Evolutionary conservation across 2,329 filamentous ascomycete genomes (phyloP), one percentile per base, ranked within the genome.

Genomic region (Ascochyta koolunga): DNA sequence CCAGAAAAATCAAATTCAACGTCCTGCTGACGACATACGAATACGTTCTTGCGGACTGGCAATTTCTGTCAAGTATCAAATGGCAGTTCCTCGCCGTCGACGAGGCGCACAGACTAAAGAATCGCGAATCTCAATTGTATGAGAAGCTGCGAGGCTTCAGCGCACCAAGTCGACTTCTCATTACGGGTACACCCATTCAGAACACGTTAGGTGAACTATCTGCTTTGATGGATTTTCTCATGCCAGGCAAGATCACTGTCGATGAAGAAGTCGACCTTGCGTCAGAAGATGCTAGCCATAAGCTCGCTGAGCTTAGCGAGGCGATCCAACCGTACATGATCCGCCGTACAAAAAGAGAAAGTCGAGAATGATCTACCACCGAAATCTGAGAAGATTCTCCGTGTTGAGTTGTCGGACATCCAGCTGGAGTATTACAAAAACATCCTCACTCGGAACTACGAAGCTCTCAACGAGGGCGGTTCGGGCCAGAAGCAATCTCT

Each of bases 401-500:
- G 96, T 50, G 95, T 99, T 35, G 95, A 98, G 75, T 82, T 99
- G 44, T 96, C 95, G 0, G 95, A 99, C 75, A 88, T 98, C 24
- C 95, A 99, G 71, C 81, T 98, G 9, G 93, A 99, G 61, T 98
- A 97, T 75, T 99, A 99, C 81, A 98, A 98, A 78, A 98, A 98
- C 70, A 98, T 99, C 54, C 82, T 99, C 21, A 98, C 95, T 0
- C 88, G 93, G 68, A 99, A 99, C 72, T 99, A 99, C 68, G 87
- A 92, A 25, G 95, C 93, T 3, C 82, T 99, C 27, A 96, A 96
- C 66, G 90, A 96, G 69, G 93, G 92, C 39, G 88, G 89, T 38
- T 91, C 86, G 56, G 95, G 93, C 5, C 91, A 96, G 74, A 98
- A 96, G 76, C 93, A 96, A 63, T 98, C 93, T 0, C 79, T 99